Evolutionary conservation across 1,284 basidiomycete genomes (phyloP), one percentile per base, ranked within the genome.

Genomic region (Melampsora abietis-canadensis): DNA sequence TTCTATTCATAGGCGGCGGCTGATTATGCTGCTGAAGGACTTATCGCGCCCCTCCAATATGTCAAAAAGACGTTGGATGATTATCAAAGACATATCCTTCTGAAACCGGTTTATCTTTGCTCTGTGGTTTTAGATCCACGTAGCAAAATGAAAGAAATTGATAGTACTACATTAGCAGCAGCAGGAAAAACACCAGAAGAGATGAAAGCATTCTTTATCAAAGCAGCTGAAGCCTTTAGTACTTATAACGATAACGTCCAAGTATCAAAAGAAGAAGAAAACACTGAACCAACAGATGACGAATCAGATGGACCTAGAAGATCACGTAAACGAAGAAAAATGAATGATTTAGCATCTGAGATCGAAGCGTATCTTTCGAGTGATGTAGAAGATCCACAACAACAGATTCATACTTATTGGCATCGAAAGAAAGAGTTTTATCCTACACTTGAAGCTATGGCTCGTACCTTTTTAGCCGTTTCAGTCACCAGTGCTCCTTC

Each of bases 101-200:
- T 21, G 2, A 57, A 57, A 57, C 51, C 51, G 21, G 51, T 57
- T 14, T 57, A 57, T 21, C 51, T 57, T 57, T 57, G 51, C 14
- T 57, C 51, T 57, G n/a, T 57, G 51, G 21, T 57, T 7, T 30
- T 57, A 30, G 51, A 57, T 21, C 51, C 51, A 21, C n/a, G 51
- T 10, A 57, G n/a, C 21, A 57, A 57, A 57, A 57, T 57, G 51
- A 30, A 21, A 21, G n/a, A 57, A 21, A 21, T 57, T 14, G 27
- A 21, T 21, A 14, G 21, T 0, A 30, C n/a, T 21, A 30, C 27
- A 57, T 30, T 57, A 21, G 27, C 51, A 8, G n/a, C 51, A 21
- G 21, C 27, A 12, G 27, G 15, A 21, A 21, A 21, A 57, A 12
- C 51, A 14, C 51, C 27, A 19, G 51, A 21, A 57, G 51, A 57